Percentiles rank a stretch among this genome's conserved stretches.
Evolutionary conservation across 108 stramenopile genomes (phyloP).

Genomic region (Phaeodactylum tricornutum): DNA sequence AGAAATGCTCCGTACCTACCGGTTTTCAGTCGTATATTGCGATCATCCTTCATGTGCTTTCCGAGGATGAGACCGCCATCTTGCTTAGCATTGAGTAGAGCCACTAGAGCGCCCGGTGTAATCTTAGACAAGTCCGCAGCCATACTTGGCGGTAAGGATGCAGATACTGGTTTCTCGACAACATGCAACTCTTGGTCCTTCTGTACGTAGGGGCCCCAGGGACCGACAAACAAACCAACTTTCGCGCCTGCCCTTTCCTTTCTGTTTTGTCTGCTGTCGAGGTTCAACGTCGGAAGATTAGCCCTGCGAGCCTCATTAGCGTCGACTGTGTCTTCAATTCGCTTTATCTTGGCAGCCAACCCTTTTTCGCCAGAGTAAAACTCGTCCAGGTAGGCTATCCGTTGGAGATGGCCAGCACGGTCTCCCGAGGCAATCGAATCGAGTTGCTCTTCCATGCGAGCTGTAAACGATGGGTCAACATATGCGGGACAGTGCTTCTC

Average conservation of each 20-base stretch:
- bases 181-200: slow-evolving; percentile 5
- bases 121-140: slow-evolving; percentile 39
- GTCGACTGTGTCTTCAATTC: slow-evolving; percentile 29
- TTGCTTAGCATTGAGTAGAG: slow-evolving; percentile 23
- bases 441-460: slow-evolving; percentile 47
- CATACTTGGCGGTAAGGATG: slow-evolving; percentile 40
- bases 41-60: slow-evolving; percentile 27
- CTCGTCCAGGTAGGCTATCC: slow-evolving; percentile 46
- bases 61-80: slow-evolving; percentile 32
- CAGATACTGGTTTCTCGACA: slow-evolving; percentile 22
- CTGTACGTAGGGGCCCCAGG: slow-evolving; percentile 51
- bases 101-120: slow-evolving; percentile 15
- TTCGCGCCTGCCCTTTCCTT: slow-evolving; percentile 8
- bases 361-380: slow-evolving; percentile 51
- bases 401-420: slow-evolving; percentile 18
- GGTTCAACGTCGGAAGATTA: slow-evolving; percentile 22
- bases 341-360: slow-evolving; percentile 29
- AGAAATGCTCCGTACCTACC: slow-evolving; percentile 45
- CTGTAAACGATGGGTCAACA: slow-evolving; percentile 67
- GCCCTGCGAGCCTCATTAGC: slow-evolving; percentile 51
- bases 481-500: slow-evolving; percentile 54
- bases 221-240: slow-evolving; percentile 45
- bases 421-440: slow-evolving; percentile 39
- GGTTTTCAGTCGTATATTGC: slow-evolving; percentile 32
- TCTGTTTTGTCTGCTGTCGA: neutral